Conservation (phyloP, 2,329 filamentous ascomycete genomes). For the Lachnellula cervina region DNA sequence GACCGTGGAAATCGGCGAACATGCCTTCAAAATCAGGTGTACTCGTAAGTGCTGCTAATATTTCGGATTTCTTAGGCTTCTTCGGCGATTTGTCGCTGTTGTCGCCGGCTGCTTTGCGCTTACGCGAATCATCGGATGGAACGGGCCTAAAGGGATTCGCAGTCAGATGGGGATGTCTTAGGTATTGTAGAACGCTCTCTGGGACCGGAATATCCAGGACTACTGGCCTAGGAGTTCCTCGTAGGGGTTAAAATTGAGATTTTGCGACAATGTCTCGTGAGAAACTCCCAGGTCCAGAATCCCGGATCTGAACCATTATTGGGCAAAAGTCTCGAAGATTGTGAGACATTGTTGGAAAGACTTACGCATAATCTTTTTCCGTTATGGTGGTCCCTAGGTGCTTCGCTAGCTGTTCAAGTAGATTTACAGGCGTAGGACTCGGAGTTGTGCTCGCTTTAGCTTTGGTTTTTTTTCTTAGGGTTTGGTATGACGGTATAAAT, state of each 20-base stretch:
- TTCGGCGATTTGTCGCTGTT: background rate
- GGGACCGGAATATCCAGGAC: background rate
- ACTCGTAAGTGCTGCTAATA: background rate
- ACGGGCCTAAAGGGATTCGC: background rate
- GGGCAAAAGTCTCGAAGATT: background rate
- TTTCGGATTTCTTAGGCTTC: background rate
- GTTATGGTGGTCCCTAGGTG: conserved; percentile 1
- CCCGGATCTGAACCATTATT: background rate
- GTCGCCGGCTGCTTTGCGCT: background rate
- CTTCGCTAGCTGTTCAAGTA: conserved; percentile 11
- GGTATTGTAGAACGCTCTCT: background rate
- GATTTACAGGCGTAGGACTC: conserved; percentile 4
- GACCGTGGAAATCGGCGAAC: background rate
- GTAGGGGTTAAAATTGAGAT: no score
- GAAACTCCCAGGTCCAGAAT: no score
- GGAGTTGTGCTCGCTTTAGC: background rate
- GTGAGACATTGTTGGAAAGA: background rate
- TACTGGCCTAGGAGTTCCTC: no score
- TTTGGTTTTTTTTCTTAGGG: background rate
- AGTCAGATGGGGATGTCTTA: background rate
- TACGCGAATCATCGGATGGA: background rate
- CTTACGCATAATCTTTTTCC: background rate
- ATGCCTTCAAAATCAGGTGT: background rate
- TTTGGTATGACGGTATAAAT: background rate
- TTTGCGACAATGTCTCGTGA: no score